Evolutionary conservation across 2,329 filamentous ascomycete species (phyloP), one percentile per base, ranked within the genome.

Genomic region (Fusarium phyllophilum): DNA sequence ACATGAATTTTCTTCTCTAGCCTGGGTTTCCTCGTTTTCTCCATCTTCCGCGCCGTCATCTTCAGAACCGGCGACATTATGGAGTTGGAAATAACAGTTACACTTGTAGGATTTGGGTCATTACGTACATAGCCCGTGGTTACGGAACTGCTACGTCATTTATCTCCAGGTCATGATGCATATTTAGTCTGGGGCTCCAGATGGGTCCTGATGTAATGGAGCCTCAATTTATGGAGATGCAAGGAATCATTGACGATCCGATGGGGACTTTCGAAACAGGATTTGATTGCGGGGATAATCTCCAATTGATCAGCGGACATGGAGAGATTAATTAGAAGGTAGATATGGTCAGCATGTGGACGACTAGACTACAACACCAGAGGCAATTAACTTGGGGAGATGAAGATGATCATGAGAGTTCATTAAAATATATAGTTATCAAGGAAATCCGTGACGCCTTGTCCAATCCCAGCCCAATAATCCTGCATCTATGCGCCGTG

Each of bases 201-300:
- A 65, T 70, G 51, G 67, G 58, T 65, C 58, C 41, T 65, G 66
- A 65, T 65, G 67, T 70, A 65, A 70, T 70, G 51, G 58, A 65
- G 67, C 67, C 67, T 52, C 67, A 48, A 41, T 70, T 70, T 70
- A 65, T 70, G 66, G 67, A 42, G 44, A 70, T 54, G n/a, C 13
- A 26, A 22, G 22, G 20, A 59, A 63, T 44, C 51, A 70, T 70
- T 41, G 66, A 58, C 66, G 66, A 70, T 70, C 66, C 11, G 41
- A 65, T 65, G 39, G 45, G 20, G 34, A 46, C 38, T 57, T 29
- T 70, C 20, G n/a, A 48, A 58, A 48, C 51, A 26, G 41, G 58
- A 65, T 68, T 57, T 64, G 46, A 36, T 31, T 65, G 67, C 41
- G 66, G 66, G 20, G 52, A 65, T 20, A 7, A 42, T 6, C 65